Base-by-base conservation (phyloP, 2,329 filamentous ascomycete genomes). In the Hymenoscyphus scutula region DNA sequence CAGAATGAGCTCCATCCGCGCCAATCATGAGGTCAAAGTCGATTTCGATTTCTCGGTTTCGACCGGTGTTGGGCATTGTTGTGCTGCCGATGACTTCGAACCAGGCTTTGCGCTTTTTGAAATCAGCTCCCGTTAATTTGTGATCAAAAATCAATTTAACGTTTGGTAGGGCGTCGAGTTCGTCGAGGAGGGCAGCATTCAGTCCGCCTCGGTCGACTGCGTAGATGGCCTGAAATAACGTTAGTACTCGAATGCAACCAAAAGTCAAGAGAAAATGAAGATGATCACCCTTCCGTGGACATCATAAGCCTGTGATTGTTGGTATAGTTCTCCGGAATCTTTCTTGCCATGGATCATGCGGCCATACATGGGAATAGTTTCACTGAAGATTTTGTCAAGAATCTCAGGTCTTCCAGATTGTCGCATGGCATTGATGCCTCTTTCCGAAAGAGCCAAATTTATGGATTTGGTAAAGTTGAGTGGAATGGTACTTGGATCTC, bases 391-490 rank as follows among this genome's bases (percentile, higher is more conserved):
- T 69, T 87, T 82, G 13, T 93, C 82, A 34, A 97, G 79, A 38
- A 98, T 82, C 2, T 81, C 82, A 2, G 85, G 78, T 34, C 87
- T 83, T 29, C 86, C 84, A 1, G 90, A 86, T 69, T 90, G 81
- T 59, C 85, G 84, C 77, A 99, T 88, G 25, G 94, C 91, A 75
- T 95, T 90, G 75, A 98, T 93, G 34, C 95, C 95, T 63, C 95
- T 87, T 75, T 98, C 93, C 0, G 95, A 98, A 0, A 99, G 81
- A 25, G 95, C 94, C 61, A 99, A 79, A 74, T 99, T 99, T 80
- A 99, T 99, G n/a, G 95, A 98, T 76, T 92, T 96, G 64, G 93
- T 96, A 74, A 97, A 97, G 77, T 97, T 97, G 65, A 98, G 82
- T 2, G 94, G 93, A 32, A 88, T 87, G 0, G 91, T 97, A 2